These are phyloP conservation scores for Yarrowia yakushimensis DNA, from an alignment of 805 yeast species.

Conservation along the genomic window DNA sequence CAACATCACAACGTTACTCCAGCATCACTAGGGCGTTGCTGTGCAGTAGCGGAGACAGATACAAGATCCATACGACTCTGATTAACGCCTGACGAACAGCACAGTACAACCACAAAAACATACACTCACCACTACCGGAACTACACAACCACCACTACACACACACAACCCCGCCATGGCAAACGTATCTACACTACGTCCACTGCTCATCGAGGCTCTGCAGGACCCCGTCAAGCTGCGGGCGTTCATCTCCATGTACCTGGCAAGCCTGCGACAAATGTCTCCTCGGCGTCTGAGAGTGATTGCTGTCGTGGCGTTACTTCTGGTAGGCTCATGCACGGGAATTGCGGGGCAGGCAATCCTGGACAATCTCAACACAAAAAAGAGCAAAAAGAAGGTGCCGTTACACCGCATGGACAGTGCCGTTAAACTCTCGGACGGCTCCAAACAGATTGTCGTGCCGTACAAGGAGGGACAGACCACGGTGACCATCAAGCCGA, in stretches of 20 bases:
- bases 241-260: constrained; percentile 21
- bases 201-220: constrained; percentile 12
- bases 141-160: no score
- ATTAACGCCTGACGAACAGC: no score
- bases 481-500: constrained; percentile 35
- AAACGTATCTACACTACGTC: not conserved
- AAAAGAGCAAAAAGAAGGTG: constrained; percentile 8
- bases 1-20: constrained; percentile 1
- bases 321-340: constrained; percentile 15
- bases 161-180: not conserved
- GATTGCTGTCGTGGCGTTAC: constrained; percentile 3
- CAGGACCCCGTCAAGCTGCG: constrained; percentile 25
- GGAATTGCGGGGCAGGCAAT: constrained; percentile 20
- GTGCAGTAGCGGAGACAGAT: no score
- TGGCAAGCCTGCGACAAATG: not conserved
- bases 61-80: not conserved
- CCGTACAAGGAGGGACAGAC: constrained; percentile 28
- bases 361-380: not conserved
- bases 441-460: constrained; percentile 35
- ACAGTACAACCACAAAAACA: no score
- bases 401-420: constrained; percentile 32
- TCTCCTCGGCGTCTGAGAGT: constrained; percentile 14
- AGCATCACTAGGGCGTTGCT: no score
- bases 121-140: no score
- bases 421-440: constrained; percentile 33